Conservation (phyloP, 352 stramenopile genomes). For the Pelagophyceae sp. region DNA sequence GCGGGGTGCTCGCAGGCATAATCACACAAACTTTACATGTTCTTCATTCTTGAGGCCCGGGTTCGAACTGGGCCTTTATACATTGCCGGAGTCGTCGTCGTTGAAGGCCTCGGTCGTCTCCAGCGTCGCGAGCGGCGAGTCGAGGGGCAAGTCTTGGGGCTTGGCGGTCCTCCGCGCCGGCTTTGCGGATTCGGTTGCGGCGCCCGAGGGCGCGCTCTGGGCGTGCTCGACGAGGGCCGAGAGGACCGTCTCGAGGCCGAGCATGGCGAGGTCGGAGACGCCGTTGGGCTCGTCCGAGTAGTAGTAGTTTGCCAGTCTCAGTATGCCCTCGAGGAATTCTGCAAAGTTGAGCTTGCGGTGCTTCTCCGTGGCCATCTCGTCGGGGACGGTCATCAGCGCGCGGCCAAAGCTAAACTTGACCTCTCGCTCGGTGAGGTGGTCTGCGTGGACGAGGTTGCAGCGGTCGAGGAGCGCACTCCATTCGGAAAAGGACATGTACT, state of each 20-base stretch:
- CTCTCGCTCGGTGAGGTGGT: neutral
- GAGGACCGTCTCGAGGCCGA: neutral
- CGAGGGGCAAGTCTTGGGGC: too few species aligned
- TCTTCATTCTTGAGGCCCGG: too few species aligned
- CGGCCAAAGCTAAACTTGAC: neutral
- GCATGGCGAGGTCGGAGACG: neutral
- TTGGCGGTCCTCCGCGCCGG: too few species aligned
- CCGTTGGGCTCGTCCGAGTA: neutral
- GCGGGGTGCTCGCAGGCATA: too few species aligned
- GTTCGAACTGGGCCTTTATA: too few species aligned
- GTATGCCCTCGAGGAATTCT: slow-evolving; percentile 1
- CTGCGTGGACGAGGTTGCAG: neutral
- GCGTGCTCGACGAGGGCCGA: neutral
- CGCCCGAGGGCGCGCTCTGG: too few species aligned
- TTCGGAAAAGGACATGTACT: neutral
- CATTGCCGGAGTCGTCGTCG: too few species aligned
- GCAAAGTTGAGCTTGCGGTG: neutral
- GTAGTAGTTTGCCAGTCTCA: neutral
- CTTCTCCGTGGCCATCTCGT: slow-evolving; percentile 9
- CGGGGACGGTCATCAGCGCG: neutral
- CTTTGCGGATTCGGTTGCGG: too few species aligned
- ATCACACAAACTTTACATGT: too few species aligned
- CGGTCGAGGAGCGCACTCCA: neutral
- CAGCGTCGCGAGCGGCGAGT: too few species aligned
- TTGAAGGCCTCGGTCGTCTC: too few species aligned